These are phyloP conservation scores for Colletotrichum aenigma DNA, from an alignment of 2,329 filamentous ascomycete species.

Conservation along the genomic window DNA sequence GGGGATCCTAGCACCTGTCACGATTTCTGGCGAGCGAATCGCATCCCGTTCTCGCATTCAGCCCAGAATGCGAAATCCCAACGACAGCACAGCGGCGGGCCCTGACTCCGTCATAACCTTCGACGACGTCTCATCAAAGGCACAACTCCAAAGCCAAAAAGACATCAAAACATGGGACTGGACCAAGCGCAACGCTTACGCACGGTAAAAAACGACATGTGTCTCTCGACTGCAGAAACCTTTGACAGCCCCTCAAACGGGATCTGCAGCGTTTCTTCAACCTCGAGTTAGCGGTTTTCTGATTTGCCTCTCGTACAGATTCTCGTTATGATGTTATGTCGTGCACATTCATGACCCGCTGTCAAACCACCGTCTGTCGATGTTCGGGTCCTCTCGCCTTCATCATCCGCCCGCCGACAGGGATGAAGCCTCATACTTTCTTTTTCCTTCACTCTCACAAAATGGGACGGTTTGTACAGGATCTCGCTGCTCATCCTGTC, in stretches of 20 bases:
- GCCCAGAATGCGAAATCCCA: not conserved
- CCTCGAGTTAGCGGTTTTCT: not conserved
- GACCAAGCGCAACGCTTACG: not conserved
- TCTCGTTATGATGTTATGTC: constrained; percentile 11
- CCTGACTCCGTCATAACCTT: not conserved
- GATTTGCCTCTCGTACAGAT: constrained; percentile 4
- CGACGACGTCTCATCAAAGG: not conserved
- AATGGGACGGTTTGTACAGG: constrained; percentile 7
- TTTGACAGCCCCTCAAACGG: not conserved
- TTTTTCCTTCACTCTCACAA: not conserved
- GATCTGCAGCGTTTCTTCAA: not conserved
- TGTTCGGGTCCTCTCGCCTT: constrained; percentile 6
- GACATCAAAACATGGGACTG: not conserved
- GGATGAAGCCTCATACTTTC: not conserved
- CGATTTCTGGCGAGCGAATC: constrained; percentile 16
- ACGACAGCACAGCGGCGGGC: constrained; percentile 3
- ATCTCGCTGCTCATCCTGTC: constrained; percentile 11
- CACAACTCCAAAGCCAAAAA: not conserved
- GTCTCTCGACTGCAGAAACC: not conserved
- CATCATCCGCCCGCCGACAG: not conserved
- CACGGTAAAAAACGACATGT: not conserved
- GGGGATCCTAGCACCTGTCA: constrained; percentile 18
- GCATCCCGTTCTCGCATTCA: constrained; percentile 5
- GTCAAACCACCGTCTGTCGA: constrained; percentile 16
- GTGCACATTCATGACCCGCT: constrained; percentile 12